These are phyloP conservation scores for Kodamaea sp. DNA, from an alignment of 1,139 yeast species.

Conservation along the genomic window DNA sequence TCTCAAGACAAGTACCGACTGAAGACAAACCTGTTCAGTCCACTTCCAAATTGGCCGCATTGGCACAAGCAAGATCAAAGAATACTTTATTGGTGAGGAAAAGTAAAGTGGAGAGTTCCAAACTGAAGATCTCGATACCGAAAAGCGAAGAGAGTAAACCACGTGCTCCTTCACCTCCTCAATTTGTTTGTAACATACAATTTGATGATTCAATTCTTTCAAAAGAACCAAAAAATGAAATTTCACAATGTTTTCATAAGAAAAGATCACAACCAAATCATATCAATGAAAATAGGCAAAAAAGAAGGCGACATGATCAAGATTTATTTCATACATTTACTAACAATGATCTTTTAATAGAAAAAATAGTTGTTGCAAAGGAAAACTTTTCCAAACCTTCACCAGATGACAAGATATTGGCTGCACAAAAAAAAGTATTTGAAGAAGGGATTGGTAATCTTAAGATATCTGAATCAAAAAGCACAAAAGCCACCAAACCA, in stretches of 20 bases:
- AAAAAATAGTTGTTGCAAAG: constrained; percentile 42
- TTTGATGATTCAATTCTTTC: constrained; percentile 22
- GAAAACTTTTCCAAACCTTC: constrained; percentile 66
- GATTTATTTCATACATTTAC: constrained; percentile 35
- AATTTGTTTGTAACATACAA: constrained; percentile 8
- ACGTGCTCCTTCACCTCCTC: no score
- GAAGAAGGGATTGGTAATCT: constrained; percentile 37
- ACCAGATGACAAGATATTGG: constrained; percentile 73
- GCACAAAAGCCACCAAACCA: constrained; percentile 28
- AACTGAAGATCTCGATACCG: background rate
- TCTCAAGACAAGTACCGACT: background rate
- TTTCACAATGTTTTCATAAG: constrained; percentile 5
- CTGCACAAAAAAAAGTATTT: constrained; percentile 58
- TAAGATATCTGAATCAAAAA: constrained; percentile 16
- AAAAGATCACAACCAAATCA: background rate
- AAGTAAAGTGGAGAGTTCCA: background rate
- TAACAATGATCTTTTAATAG: constrained; percentile 47
- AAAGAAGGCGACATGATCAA: constrained; percentile 21
- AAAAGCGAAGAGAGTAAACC: background rate
- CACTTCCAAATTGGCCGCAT: constrained; percentile 42
- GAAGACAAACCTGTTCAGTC: constrained; percentile 1
- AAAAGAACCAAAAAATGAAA: constrained; percentile 7
- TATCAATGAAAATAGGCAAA: constrained; percentile 16
- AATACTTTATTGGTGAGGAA: background rate
- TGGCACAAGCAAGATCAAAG: constrained; percentile 42